Conservation (phyloP, 2,329 filamentous ascomycete species). For the Aspergillus sergii region DNA sequence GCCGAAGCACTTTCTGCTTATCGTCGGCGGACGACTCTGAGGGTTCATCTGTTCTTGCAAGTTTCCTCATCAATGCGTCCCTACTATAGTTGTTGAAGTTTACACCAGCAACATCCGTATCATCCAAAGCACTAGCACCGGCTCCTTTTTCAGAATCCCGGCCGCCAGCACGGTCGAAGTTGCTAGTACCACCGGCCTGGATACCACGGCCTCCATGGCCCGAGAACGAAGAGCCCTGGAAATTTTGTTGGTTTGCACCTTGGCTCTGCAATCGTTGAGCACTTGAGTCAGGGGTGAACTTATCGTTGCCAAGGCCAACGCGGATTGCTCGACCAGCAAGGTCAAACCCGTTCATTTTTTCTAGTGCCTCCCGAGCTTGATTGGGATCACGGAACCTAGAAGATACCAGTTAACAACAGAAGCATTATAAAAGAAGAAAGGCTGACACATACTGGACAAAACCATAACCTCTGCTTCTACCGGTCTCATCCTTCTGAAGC, state of each 20-base stretch:
- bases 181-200: constrained; percentile 71
- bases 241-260: constrained; percentile 65
- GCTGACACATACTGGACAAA: constrained; percentile 85
- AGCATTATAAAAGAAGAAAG: not conserved
- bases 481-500: constrained; percentile 91
- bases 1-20: constrained; percentile 72
- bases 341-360: constrained; percentile 99
- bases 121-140: constrained; percentile 91
- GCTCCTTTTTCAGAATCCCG: constrained; percentile 86
- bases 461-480: constrained; percentile 90
- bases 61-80: constrained; percentile 97
- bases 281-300: constrained; percentile 97
- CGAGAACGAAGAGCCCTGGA: constrained; percentile 88
- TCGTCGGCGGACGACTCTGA: constrained; percentile 61
- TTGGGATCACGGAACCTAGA: constrained; percentile 82
- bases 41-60: constrained; percentile 90
- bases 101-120: constrained; percentile 95
- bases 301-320: constrained; percentile 99
- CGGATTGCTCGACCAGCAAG: constrained; percentile 95
- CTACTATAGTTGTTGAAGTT: constrained; percentile 99
- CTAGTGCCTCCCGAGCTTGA: constrained; percentile 89
- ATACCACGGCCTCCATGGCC: constrained; percentile 85
- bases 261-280: constrained; percentile 89
- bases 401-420: not conserved
- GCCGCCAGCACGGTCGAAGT: constrained; percentile 87